phyloP scores from a whole-genome alignment of 2,329 filamentous ascomycete genomes.

The Diplodia seriata region DNA sequence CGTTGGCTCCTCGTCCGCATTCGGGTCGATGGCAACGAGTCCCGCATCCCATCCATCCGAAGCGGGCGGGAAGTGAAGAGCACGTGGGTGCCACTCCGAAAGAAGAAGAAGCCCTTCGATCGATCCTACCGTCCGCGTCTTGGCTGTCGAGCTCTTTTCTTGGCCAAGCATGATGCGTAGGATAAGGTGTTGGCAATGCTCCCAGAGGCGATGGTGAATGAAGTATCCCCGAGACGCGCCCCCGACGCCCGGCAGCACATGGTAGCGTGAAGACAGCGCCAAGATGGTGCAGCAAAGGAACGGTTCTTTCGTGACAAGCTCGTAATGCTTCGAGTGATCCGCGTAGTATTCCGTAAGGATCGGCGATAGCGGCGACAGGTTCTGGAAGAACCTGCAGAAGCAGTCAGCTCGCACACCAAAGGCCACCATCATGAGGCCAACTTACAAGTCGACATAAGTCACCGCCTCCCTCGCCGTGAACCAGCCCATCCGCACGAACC shows the following conservation, averaged over 20 bases:
- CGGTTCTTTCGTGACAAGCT: slow-evolving; percentile 59
- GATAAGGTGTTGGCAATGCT: slow-evolving; percentile 61
- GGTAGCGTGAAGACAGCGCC: slow-evolving; percentile 63
- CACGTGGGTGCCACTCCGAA: slow-evolving; percentile 64
- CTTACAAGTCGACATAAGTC: slow-evolving; percentile 58
- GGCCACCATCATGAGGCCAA: neutral
- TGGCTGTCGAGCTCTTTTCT: slow-evolving; percentile 59
- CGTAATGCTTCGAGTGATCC: slow-evolving; percentile 56
- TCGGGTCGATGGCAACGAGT: slow-evolving; percentile 53
- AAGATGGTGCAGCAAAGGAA: slow-evolving; percentile 61
- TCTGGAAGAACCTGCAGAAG: slow-evolving; percentile 53
- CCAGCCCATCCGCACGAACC: slow-evolving; percentile 64
- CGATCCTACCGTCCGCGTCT: slow-evolving; percentile 58
- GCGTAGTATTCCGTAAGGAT: slow-evolving; percentile 60
- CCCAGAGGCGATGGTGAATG: slow-evolving; percentile 62
- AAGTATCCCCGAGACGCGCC: slow-evolving; percentile 59
- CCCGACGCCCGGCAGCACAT: slow-evolving; percentile 48
- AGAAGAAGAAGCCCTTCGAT: slow-evolving; percentile 62
- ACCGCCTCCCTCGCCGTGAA: slow-evolving; percentile 62
- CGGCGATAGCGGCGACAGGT: slow-evolving; percentile 59
- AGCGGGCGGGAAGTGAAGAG: slow-evolving; percentile 61
- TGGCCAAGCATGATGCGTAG: slow-evolving; percentile 62
- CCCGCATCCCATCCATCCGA: slow-evolving; percentile 64
- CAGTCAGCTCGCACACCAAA: neutral
- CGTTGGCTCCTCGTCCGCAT: slow-evolving; percentile 47